Conservation (phyloP, 495 filamentous ascomycete genomes). For the Penicillium atrosanguineum region DNA sequence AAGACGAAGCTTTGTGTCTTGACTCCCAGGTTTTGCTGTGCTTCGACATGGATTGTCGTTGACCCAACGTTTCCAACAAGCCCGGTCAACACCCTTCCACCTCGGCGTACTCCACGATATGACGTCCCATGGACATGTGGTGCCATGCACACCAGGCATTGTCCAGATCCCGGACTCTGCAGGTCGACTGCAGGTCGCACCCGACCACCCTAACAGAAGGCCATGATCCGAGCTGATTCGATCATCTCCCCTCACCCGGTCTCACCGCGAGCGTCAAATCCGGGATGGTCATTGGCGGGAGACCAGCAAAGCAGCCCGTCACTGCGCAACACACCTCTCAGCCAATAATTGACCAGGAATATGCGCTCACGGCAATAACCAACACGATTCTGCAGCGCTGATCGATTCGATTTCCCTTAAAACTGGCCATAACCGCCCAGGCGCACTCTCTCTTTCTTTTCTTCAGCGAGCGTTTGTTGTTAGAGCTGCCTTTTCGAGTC, state of each 20-base stretch:
- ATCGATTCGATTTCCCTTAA: slow-evolving; percentile 24
- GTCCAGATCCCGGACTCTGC: not conserved
- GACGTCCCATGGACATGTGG: not conserved
- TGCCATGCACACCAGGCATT: not conserved
- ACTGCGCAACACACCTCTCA: slow-evolving; percentile 8
- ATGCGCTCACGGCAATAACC: slow-evolving; percentile 19
- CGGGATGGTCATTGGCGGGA: slow-evolving; percentile 5
- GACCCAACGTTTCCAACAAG: not conserved
- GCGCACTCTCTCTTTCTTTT: slow-evolving; percentile 49
- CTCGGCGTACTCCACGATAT: not conserved
- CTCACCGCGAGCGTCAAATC: slow-evolving; percentile 17
- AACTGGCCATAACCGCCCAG: slow-evolving; percentile 40
- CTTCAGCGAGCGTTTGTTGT: slow-evolving; percentile 75
- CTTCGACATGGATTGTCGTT: too few relatives aligned
- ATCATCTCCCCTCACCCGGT: slow-evolving; percentile 1
- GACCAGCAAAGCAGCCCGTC: slow-evolving; percentile 10
- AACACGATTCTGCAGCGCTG: slow-evolving; percentile 12
- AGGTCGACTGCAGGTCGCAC: not conserved
- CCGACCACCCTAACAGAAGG: not conserved
- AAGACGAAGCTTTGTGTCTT: too few relatives aligned
- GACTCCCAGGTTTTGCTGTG: too few relatives aligned
- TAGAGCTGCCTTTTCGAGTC: slow-evolving; percentile 57
- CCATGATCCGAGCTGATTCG: slow-evolving; percentile 3
- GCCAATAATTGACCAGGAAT: slow-evolving; percentile 18
- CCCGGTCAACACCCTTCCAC: not conserved